Percentiles rank a stretch among this genome's conserved stretches.
phyloP scores from a whole-genome alignment of 768 basidiomycete species.

The Trametes villosa region DNA sequence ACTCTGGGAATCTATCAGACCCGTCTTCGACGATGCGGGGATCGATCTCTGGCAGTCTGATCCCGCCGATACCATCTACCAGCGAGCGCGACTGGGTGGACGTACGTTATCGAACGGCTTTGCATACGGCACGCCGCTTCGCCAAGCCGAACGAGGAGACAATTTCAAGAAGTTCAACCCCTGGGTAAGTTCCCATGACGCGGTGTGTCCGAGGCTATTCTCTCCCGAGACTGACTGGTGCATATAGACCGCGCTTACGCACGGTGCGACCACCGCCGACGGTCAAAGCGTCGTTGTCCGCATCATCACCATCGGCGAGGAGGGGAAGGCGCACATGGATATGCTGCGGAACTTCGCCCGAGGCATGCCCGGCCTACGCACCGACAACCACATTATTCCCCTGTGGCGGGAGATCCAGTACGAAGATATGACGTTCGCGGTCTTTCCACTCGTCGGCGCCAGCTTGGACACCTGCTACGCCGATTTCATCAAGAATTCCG shows the following conservation, averaged over 20 bases:
- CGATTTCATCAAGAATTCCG: constrained; percentile 35
- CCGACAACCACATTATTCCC: constrained; percentile 36
- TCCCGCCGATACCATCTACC: background rate
- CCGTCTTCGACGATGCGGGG: background rate
- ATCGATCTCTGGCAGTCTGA: background rate
- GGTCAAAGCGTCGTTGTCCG: constrained; percentile 14
- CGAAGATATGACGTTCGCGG: constrained; percentile 35
- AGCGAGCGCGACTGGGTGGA: background rate
- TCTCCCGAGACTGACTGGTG: background rate
- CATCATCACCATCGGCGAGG: background rate
- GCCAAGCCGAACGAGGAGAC: background rate
- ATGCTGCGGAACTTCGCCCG: constrained; percentile 30
- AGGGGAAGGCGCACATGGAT: constrained; percentile 16
- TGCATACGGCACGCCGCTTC: background rate
- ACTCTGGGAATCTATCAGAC: background rate
- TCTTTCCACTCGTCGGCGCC: constrained; percentile 33
- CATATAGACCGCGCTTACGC: background rate
- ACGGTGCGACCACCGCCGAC: background rate
- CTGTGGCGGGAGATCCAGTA: constrained; percentile 31
- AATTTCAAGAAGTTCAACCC: background rate
- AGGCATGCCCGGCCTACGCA: constrained; percentile 10
- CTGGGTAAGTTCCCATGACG: no score
- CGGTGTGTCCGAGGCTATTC: no score
- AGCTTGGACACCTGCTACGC: constrained; percentile 15
- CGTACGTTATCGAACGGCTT: constrained; percentile 5